Evolutionary conservation across 2,329 filamentous ascomycete genomes (phyloP).

Genomic region (Sclerotinia trifoliorum): DNA sequence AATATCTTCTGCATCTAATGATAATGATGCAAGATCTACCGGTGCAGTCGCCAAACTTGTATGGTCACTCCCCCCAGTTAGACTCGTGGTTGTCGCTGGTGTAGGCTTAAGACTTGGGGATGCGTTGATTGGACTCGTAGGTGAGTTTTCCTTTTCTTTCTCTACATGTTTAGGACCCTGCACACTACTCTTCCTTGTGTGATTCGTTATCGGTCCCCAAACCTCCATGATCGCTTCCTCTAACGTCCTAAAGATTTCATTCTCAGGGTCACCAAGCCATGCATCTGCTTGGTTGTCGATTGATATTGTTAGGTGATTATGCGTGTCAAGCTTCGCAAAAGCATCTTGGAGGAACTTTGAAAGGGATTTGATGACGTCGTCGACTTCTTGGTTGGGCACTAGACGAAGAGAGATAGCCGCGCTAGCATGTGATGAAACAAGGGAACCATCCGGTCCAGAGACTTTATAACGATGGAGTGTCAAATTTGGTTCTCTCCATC

Average conservation of each 20-base stretch:
- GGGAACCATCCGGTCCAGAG: conserved; percentile 84
- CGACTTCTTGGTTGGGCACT: conserved; percentile 88
- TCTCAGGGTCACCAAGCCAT: conserved; percentile 90
- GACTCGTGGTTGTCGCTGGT: conserved; percentile 51
- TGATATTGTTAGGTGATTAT: conserved; percentile 75
- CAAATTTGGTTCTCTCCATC: conserved; percentile 92
- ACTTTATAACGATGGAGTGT: conserved; percentile 93
- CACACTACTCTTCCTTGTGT: conserved; percentile 42
- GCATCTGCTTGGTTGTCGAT: conserved; percentile 94
- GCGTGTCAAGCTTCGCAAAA: conserved; percentile 73
- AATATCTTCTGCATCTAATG: neutral
- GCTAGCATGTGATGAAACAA: conserved; percentile 86
- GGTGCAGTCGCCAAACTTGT: conserved; percentile 36
- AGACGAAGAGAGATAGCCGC: conserved; percentile 87
- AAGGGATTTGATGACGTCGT: conserved; percentile 68
- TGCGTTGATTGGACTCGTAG: conserved; percentile 24
- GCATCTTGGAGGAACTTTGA: conserved; percentile 65
- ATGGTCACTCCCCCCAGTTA: conserved; percentile 47
- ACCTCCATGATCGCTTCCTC: conserved; percentile 81
- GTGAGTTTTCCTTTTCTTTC: conserved; percentile 28
- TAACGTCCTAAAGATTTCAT: conserved; percentile 85
- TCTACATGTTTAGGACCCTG: conserved; percentile 36
- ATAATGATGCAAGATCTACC: conserved; percentile 30
- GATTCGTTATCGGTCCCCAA: conserved; percentile 63
- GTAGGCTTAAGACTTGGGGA: conserved; percentile 41